Conservation (phyloP, 1,139 yeast genomes). For the Yamadazyma dendronema region DNA sequence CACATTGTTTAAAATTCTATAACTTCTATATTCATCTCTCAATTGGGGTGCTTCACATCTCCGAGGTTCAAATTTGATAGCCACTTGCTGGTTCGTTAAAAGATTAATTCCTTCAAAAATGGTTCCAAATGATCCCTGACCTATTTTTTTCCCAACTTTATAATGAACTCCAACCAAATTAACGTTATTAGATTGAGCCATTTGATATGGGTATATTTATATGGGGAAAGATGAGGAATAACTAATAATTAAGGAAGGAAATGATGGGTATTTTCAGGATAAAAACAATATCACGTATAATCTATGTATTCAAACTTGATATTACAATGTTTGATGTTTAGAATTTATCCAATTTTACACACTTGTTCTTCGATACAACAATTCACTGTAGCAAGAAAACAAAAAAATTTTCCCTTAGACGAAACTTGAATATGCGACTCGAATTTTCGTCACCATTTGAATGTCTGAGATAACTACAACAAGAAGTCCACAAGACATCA, state of each 20-base stretch:
- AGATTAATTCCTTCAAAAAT: slow-evolving; percentile 93
- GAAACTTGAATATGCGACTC: background rate
- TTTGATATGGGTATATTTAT: background rate
- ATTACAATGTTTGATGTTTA: too few relatives aligned
- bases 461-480: background rate
- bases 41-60: slow-evolving; percentile 80
- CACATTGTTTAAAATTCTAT: slow-evolving; percentile 60
- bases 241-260: too few relatives aligned
- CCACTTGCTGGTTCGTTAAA: slow-evolving; percentile 71
- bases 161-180: slow-evolving; percentile 70
- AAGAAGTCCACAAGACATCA: background rate
- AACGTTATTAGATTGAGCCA: slow-evolving; percentile 16
- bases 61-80: slow-evolving; percentile 77
- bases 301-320: too few relatives aligned
- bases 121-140: slow-evolving; percentile 97
- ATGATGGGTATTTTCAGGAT: background rate
- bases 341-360: too few relatives aligned
- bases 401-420: slow-evolving; percentile 6
- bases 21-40: slow-evolving; percentile 74
- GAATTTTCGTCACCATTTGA: background rate
- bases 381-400: background rate
- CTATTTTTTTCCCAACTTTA: slow-evolving; percentile 94
- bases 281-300: background rate
- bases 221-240: too few relatives aligned
- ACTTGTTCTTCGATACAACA: background rate